Conservation (phyloP, 768 basidiomycete genomes). For the Astraeus odoratus region DNA sequence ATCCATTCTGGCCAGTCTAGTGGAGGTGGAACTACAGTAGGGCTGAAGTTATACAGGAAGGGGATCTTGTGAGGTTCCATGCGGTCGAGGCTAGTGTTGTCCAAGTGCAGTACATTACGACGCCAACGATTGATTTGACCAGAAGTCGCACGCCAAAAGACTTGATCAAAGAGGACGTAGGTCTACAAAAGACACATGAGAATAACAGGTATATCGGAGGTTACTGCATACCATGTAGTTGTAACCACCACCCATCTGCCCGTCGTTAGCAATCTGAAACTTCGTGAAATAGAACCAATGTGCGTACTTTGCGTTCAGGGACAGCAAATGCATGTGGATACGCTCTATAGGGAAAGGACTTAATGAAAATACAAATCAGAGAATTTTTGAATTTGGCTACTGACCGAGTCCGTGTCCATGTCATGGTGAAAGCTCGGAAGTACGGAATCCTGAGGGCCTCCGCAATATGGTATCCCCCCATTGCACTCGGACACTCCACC, state of each 20-base stretch:
- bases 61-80: conserved; percentile 98
- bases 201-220: neutral
- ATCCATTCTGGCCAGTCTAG: conserved; percentile 99
- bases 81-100: conserved; percentile 82
- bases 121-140: conserved; percentile 96
- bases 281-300: conserved; percentile 2
- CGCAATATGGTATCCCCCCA: conserved; percentile 96
- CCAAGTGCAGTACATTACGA: conserved; percentile 64
- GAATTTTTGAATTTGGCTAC: too few relatives aligned
- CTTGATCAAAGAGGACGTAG: conserved; percentile 96
- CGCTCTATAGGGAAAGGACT: conserved; percentile 51
- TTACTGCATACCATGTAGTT: conserved; percentile 84
- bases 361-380: too few relatives aligned
- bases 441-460: conserved; percentile 92
- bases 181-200: conserved; percentile 40
- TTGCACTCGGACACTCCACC: conserved; percentile 93
- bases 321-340: conserved; percentile 99
- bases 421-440: conserved; percentile 96
- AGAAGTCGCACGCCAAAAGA: conserved; percentile 93
- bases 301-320: conserved; percentile 79
- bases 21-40: conserved; percentile 83
- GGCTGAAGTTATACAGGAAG: conserved; percentile 97
- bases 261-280: conserved; percentile 11
- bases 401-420: conserved; percentile 88
- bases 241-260: conserved; percentile 89